Evolutionary conservation across 2,329 filamentous ascomycete species (phyloP).

Genomic region (Xylaria sp.): DNA sequence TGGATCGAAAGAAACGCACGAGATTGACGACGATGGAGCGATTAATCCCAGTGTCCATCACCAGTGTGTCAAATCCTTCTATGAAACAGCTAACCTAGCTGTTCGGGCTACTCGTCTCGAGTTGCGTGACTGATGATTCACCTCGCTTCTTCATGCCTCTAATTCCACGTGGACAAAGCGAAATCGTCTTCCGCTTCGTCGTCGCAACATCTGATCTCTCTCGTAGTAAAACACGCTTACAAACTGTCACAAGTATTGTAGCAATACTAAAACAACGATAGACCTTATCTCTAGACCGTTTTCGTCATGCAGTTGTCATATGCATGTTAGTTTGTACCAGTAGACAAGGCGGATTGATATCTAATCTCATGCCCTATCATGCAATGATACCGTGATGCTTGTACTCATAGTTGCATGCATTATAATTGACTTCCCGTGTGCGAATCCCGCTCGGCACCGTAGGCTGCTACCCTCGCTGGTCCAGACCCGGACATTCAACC

Average conservation of each 20-base stretch:
- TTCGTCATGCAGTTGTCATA: background rate
- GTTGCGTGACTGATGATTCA: constrained; percentile 12
- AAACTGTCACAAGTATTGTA: background rate
- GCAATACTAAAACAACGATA: background rate
- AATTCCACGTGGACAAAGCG: background rate
- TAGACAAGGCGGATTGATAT: background rate
- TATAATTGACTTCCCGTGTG: background rate
- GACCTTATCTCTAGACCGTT: background rate
- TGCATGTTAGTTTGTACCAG: background rate
- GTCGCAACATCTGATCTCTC: background rate
- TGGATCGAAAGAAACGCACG: background rate
- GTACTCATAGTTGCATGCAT: background rate
- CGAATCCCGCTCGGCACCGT: background rate
- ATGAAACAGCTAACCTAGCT: constrained; percentile 9
- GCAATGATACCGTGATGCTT: constrained; percentile 2
- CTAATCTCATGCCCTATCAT: constrained; percentile 1
- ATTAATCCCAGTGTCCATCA: constrained; percentile 20
- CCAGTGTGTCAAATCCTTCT: background rate
- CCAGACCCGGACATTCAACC: background rate
- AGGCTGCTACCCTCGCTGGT: background rate
- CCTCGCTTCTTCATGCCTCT: constrained; percentile 20
- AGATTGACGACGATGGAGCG: constrained; percentile 1
- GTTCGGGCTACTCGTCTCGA: constrained; percentile 16
- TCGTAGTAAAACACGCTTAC: background rate
- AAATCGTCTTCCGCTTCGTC: background rate